A percentile compares a stretch with the other conserved stretches of the same genome.
Conservation (phyloP, 768 basidiomycete species). For the Pleurotus ostreatus region DNA sequence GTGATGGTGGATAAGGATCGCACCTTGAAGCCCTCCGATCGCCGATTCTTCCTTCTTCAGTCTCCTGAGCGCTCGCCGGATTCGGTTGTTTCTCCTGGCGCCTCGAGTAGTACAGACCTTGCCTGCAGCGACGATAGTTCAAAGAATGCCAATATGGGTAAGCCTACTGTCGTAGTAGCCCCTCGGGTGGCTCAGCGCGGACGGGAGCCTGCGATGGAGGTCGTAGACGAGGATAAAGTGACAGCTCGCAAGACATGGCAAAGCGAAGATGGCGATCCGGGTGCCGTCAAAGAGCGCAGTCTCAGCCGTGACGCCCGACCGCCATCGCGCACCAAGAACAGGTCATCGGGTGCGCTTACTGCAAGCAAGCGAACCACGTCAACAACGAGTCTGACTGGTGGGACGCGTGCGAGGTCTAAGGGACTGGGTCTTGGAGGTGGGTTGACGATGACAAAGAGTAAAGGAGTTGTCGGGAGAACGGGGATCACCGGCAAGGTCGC, state of each 20-base stretch:
- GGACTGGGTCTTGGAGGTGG: conserved; percentile 7
- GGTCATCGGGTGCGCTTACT: background rate
- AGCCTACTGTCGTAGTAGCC: background rate
- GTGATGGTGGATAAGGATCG: conserved; percentile 2
- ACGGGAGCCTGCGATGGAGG: background rate
- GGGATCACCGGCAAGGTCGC: conserved; percentile 10
- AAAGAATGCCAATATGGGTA: background rate
- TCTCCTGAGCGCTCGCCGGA: conserved; percentile 10
- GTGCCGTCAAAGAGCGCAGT: background rate
- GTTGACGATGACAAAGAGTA: conserved; percentile 7
- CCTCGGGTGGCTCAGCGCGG: background rate
- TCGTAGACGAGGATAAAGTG: background rate
- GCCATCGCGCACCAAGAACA: background rate
- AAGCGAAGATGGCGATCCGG: background rate
- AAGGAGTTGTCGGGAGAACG: conserved; percentile 1
- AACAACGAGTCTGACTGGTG: conserved; percentile 1
- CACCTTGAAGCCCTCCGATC: conserved; percentile 12
- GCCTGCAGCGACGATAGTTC: too few species aligned
- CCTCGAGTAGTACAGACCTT: background rate
- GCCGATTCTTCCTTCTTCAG: conserved; percentile 12
- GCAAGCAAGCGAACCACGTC: conserved; percentile 2
- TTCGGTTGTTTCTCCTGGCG: background rate
- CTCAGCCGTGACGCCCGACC: background rate
- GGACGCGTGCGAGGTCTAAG: background rate
- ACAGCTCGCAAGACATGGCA: background rate